phyloP scores from a whole-genome alignment of 495 filamentous ascomycete species.

The Massariosphaeria phaeospora region DNA sequence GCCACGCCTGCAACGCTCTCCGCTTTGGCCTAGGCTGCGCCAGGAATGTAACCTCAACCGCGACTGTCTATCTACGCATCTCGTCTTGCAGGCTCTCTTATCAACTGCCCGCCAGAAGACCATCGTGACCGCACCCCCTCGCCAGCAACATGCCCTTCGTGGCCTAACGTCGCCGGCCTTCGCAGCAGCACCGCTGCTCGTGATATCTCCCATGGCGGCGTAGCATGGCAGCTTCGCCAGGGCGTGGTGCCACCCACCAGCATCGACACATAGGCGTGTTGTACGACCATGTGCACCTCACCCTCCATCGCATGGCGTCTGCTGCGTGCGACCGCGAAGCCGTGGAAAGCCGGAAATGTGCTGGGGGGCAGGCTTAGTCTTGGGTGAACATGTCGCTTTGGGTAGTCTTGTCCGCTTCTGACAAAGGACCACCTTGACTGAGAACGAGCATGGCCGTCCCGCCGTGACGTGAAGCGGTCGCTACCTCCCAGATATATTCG shows the following conservation, averaged over 20 bases:
- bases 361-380: not conserved
- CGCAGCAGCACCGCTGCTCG: not conserved
- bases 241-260: not conserved
- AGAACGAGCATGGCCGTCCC: slow-evolving; percentile 8
- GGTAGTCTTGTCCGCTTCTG: slow-evolving; percentile 1
- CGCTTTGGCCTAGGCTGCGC: not conserved
- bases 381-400: not conserved
- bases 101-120: not conserved
- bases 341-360: not conserved
- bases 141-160: not conserved
- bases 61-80: not conserved
- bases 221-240: slow-evolving; percentile 18
- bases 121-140: slow-evolving; percentile 12
- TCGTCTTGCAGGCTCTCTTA: slow-evolving; percentile 7
- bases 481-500: slow-evolving; percentile 12
- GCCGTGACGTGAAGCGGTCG: slow-evolving; percentile 16
- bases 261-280: slow-evolving; percentile 18
- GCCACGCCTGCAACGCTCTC: slow-evolving; percentile 24
- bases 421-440: slow-evolving; percentile 2
- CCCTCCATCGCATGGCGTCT: slow-evolving; percentile 21
- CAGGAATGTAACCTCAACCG: slow-evolving; percentile 18
- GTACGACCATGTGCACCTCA: slow-evolving; percentile 29
- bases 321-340: not conserved
- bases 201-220: slow-evolving; percentile 8
- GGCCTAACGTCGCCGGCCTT: not conserved